Evolutionary conservation across 1,284 basidiomycete species (phyloP).

Genomic region (Thecaphora thlaspeos): DNA sequence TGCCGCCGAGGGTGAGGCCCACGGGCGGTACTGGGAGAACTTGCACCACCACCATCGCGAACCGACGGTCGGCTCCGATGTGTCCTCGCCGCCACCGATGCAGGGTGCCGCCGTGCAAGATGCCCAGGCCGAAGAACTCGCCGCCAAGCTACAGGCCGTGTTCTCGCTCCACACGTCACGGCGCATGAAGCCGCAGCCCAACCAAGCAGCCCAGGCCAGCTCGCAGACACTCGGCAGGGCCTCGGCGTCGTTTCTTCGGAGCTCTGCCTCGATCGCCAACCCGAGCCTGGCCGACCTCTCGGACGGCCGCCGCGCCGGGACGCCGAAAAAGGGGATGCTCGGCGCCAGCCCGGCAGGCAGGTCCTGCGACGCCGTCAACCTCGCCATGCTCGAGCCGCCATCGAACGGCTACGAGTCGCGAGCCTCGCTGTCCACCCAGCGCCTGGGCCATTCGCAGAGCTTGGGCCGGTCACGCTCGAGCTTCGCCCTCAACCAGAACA

Average conservation of each 20-base stretch:
- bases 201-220: background rate
- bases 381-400: background rate
- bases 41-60: background rate
- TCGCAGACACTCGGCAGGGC: background rate
- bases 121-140: constrained; percentile 16
- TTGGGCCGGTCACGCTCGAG: background rate
- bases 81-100: background rate
- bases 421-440: background rate
- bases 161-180: constrained; percentile 47
- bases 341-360: constrained; percentile 23
- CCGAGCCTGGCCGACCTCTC: background rate
- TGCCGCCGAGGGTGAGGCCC: constrained; percentile 3
- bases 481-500: constrained; percentile 24
- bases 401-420: background rate
- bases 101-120: background rate
- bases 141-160: constrained; percentile 35
- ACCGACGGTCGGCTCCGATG: background rate
- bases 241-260: background rate
- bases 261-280: background rate
- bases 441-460: no score
- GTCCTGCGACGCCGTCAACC: constrained; percentile 27
- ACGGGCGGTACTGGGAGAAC: background rate
- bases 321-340: constrained; percentile 14
- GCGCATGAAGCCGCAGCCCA: constrained; percentile 35
- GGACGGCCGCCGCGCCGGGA: background rate